Evolutionary conservation across 805 yeast species (phyloP), one percentile per base, ranked within the genome.

Genomic region (Wickerhamiella azyma): DNA sequence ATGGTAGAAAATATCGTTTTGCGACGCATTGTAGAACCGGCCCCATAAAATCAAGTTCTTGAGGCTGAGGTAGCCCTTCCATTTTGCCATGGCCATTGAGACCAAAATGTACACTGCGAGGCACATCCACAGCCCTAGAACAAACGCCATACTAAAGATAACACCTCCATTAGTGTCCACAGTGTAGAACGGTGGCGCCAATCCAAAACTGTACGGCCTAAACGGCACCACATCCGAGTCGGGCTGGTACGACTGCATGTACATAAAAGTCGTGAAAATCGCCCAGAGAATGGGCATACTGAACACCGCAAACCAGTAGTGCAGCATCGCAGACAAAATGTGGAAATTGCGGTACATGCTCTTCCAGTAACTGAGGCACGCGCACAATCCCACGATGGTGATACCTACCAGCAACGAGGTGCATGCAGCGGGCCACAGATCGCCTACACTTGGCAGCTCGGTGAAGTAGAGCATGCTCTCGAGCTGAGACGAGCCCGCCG

Each of bases 11-110:
- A 41, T 11, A 19, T 41, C 43, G 10, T 19, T 30, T 5, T 26
- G 24, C 9, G 37, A 19, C 16, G 37, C 33, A 13, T 19, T 14
- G 16, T 28, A 32, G 37, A 18, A 32, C 9, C 37, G 19, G 10
- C 43, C 43, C 37, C 43, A 41, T 5, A 41, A n/a, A n/a, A 41
- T 30, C 37, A 41, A n/a, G 26, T 32, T 32, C 8, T 18, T 32
- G 8, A 18, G n/a, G 21, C 30, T 41, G 21, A 32, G 37, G 8
- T 41, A 28, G 7, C 26, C 37, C 7, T 24, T 16, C 11, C 19
- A 30, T 8, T 29, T 36, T 26, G 43, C 37, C 10, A n/a, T 7
- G 14, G 21, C 11, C 33, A 41, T 30, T 7, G 14, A 26, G 11
- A 13, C 17, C 9, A 21, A 3, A 13, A 16, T 16, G 14, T 19